Evolutionary conservation across 805 yeast genomes (phyloP).

Genomic region (Yamadazyma scolyti): DNA sequence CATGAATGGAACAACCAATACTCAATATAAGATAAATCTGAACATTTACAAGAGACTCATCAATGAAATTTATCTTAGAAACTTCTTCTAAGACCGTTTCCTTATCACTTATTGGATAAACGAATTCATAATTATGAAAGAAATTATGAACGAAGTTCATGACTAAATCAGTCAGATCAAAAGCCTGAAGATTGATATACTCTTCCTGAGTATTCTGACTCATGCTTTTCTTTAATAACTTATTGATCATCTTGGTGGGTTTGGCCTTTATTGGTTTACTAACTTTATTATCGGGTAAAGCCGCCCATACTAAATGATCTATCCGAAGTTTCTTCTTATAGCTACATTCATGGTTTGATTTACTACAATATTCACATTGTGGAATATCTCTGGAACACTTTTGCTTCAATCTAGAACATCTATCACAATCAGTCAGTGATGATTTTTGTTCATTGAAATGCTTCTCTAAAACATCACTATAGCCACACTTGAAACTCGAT

Average conservation of each 20-base stretch:
- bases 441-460: not conserved
- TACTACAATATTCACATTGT: conserved; percentile 29
- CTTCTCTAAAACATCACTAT: no score
- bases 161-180: conserved; percentile 25
- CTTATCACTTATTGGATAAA: conserved; percentile 33
- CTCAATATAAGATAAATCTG: conserved; percentile 36
- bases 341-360: conserved; percentile 30
- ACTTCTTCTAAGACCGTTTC: conserved; percentile 18
- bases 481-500: no score
- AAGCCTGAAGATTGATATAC: conserved; percentile 31
- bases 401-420: conserved; percentile 39
- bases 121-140: conserved; percentile 33
- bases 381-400: conserved; percentile 37
- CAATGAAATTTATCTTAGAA: conserved; percentile 23
- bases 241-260: not conserved
- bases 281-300: conserved; percentile 1
- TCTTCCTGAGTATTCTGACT: conserved; percentile 20
- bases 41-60: conserved; percentile 34
- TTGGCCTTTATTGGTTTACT: not conserved
- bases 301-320: conserved; percentile 8
- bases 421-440: conserved; percentile 29
- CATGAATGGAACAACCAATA: conserved; percentile 36
- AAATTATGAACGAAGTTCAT: conserved; percentile 28
- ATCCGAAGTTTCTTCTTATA: conserved; percentile 21
- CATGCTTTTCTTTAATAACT: conserved; percentile 1